Evolutionary conservation across 208 protist genomes (phyloP), one percentile per base, ranked within the genome.

Genomic region (Trypanosoma scelopori): DNA sequence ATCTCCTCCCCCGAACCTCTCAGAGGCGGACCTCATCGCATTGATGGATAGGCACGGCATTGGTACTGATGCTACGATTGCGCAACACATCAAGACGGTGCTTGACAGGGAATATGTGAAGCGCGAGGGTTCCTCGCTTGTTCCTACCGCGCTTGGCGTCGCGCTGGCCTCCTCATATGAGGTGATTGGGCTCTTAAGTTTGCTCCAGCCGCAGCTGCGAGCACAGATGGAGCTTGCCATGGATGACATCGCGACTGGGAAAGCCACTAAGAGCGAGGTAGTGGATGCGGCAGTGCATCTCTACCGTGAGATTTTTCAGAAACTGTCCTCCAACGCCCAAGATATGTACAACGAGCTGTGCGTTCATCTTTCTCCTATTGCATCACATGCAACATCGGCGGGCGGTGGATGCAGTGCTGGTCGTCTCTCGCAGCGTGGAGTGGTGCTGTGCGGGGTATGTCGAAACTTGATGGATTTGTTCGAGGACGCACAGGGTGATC

Each of bases 21-120:
- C 92, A 0, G 99, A 99, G 81, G 71, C 97, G 0, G 89, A 99
- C 16, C 82, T 99, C 12, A 99, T 99, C 35, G 59, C 81, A 0
- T 32, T 95, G 25, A 99, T 99, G 98, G 98, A 99, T 68, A 77
- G 89, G 46, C 91, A 99, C 66, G 94, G 95, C 32, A 99, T 99
- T 65, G 98, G 98, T 25, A 99, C 99, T 1, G 99, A 99, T 85
- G 99, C 99, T 6, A 99, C 99, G 3, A 99, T 99, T 52, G 98
- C 98, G 5, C 81, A 98, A 76, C 99, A 99, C 83, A 99, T 99
- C 65, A 84, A 98, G 73, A 99, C 84, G 0, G 92, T 99, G 13
- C 64, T 97, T 42, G 82, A 98, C 1, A 76, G 98, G 32, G 81
- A 86, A 46, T 98, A 99, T 67, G 94, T 94, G 45, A 79, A 69